A percentile compares a stretch with the other conserved stretches of the same genome.
Evolutionary conservation across 805 yeast genomes (phyloP).

Genomic region (Barnettozyma vustinii): DNA sequence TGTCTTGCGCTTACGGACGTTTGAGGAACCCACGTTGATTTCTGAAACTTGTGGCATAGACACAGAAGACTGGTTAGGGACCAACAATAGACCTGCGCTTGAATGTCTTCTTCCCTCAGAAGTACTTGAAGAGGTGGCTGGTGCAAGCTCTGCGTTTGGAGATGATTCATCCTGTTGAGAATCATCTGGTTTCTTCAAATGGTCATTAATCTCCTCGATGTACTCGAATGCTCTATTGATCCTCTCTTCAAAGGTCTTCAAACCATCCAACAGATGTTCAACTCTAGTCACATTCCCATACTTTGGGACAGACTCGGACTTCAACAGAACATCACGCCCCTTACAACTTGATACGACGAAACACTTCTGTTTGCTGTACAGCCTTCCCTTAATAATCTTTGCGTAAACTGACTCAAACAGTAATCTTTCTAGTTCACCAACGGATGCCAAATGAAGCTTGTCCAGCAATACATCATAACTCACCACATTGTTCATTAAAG

Average conservation of each 20-base stretch:
- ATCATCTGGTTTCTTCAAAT: neutral
- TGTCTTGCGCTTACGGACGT: constrained; percentile 9
- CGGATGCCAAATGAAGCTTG: constrained; percentile 5
- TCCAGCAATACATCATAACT: constrained; percentile 13
- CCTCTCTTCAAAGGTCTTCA: constrained; percentile 12
- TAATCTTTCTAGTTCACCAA: constrained; percentile 17
- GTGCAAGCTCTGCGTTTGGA: neutral
- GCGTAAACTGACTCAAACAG: constrained; percentile 18
- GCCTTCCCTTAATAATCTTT: constrained; percentile 16
- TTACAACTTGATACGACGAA: constrained; percentile 16
- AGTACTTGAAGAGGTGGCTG: neutral
- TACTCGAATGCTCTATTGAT: constrained; percentile 12
- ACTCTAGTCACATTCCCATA: constrained; percentile 2
- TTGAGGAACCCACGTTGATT: constrained; percentile 7
- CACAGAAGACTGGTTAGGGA: constrained; percentile 5
- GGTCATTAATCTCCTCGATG: constrained; percentile 6
- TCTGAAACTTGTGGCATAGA: constrained; percentile 9
- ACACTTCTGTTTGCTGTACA: constrained; percentile 15
- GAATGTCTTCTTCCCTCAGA: constrained; percentile 10
- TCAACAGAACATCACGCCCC: constrained; percentile 23
- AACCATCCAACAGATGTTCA: constrained; percentile 11
- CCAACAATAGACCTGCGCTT: constrained; percentile 1
- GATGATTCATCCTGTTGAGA: neutral
- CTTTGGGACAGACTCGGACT: constrained; percentile 7
- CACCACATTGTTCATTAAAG: constrained; percentile 12